phyloP scores from a whole-genome alignment of 306 rosid genomes.

The Quercus parvula region DNA sequence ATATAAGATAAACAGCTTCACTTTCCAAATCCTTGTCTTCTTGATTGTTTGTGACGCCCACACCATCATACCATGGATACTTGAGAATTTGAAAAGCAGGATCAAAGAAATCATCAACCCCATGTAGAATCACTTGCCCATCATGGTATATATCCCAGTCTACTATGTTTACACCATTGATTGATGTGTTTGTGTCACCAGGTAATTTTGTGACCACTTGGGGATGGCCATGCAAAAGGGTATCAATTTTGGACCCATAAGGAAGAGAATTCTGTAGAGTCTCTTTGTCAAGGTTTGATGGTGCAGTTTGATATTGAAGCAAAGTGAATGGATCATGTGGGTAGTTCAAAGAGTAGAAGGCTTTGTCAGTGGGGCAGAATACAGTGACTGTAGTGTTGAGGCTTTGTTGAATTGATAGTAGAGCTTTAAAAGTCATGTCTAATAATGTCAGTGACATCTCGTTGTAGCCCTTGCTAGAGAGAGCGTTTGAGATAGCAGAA shows the following conservation, averaged over 20 bases:
- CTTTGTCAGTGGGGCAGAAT: slow-evolving; percentile 1
- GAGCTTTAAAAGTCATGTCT: no score
- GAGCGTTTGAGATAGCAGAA: no score
- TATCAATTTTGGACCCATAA: slow-evolving; percentile 7
- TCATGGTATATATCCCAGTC: slow-evolving; percentile 5
- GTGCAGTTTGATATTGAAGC: not conserved
- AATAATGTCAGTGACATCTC: no score
- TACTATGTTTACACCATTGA: not conserved
- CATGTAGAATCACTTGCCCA: not conserved
- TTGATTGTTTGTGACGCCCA: no score
- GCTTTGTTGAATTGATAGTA: no score
- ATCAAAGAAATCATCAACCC: slow-evolving; percentile 4
- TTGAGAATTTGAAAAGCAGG: not conserved
- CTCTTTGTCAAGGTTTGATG: not conserved
- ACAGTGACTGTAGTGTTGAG: not conserved
- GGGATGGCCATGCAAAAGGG: slow-evolving; percentile 3
- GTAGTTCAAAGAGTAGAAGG: not conserved
- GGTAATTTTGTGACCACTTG: not conserved
- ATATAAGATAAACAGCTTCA: no score
- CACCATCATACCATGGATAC: not conserved
- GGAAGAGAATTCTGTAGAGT: not conserved
- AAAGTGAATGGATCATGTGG: slow-evolving; percentile 1
- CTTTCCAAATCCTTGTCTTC: no score
- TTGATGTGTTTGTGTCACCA: not conserved
- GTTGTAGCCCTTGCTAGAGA: no score